Evolutionary conservation across 768 basidiomycete species (phyloP), one percentile per base, ranked within the genome.

Genomic region (Tylopilus felleus): DNA sequence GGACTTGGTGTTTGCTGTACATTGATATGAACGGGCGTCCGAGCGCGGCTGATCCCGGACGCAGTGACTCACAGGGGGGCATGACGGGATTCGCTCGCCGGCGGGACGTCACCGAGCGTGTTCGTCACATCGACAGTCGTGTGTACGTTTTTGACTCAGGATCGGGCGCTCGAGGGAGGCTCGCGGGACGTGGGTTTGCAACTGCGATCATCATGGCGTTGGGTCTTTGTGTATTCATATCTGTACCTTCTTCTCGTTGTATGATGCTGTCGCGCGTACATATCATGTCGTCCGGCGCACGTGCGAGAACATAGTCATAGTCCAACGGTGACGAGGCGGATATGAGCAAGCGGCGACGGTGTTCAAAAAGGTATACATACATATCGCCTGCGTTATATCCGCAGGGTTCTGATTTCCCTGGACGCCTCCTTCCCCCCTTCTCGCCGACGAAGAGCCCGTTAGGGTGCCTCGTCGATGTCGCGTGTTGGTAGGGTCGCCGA

Each of bases 391-490:
- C 16, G 7, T 8, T 36, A 36, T 36, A 16, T 36, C 35, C 16
- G 35, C 35, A 36, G 35, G 35, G 35, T 36, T 36, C 35, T 36
- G 35, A 36, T 36, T 36, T 36, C 35, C 35, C 35, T 36, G 35
- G 35, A 12, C 31, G 12, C 17, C 35, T 36, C 17, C 35, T 36
- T 36, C 16, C 17, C 35, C 35, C 35, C 16, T 36, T 36, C 5
- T 16, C 35, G 16, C 35, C 35, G 35, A 36, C 35, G 35, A 16
- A 4, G 21, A 29, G 31, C 25, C 23, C 48, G 35, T 36, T 36
- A 14, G 16, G 16, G 28, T 40, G 62, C 64, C 64, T 63, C 64
- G 64, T 63, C 64, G 58, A 57, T 66, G 49, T 61, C 49, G 52
- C 63, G 43, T 65, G 63, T 58, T 43, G 40, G 47, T 38, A 64